phyloP scores from a whole-genome alignment of 176 grass and related monocot species.

The Miscanthus lutarioriparius region DNA sequence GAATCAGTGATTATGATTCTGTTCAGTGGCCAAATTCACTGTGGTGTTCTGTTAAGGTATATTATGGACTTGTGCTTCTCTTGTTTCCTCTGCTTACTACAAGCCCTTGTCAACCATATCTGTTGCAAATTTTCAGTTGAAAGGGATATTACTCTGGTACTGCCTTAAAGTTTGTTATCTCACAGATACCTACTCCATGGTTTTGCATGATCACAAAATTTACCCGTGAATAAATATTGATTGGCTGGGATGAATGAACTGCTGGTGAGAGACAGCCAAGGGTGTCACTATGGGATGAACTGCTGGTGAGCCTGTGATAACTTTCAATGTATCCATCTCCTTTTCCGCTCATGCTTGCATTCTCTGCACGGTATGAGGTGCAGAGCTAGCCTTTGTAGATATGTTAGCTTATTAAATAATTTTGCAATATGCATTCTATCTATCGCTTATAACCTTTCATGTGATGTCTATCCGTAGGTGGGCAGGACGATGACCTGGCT shows the following conservation, averaged over 20 bases:
- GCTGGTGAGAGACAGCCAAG: constrained; percentile 91
- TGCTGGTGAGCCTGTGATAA: constrained; percentile 82
- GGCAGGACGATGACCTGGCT: constrained; percentile 77
- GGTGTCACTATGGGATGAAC: constrained; percentile 96
- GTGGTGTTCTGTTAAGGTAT: constrained; percentile 91
- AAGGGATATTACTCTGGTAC: neutral
- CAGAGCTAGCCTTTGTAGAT: neutral
- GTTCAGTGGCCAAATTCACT: constrained; percentile 92
- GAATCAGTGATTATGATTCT: constrained; percentile 82
- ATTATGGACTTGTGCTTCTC: neutral
- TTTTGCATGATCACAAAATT: constrained; percentile 21
- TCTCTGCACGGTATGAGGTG: constrained; percentile 60
- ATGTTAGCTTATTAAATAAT: neutral
- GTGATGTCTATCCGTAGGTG: constrained; percentile 52
- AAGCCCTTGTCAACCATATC: neutral
- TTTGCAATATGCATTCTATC: neutral
- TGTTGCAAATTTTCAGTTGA: constrained; percentile 19
- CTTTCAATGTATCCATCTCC: constrained; percentile 91
- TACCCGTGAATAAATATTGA: constrained; percentile 39
- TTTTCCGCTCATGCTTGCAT: constrained; percentile 79
- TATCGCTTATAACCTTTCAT: constrained; percentile 7
- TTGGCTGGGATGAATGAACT: constrained; percentile 97
- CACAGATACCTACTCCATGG: neutral
- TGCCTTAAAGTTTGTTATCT: neutral
- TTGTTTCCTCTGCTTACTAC: neutral